phyloP scores from a whole-genome alignment of 805 yeast genomes.

The Nakazawaea siamensis region DNA sequence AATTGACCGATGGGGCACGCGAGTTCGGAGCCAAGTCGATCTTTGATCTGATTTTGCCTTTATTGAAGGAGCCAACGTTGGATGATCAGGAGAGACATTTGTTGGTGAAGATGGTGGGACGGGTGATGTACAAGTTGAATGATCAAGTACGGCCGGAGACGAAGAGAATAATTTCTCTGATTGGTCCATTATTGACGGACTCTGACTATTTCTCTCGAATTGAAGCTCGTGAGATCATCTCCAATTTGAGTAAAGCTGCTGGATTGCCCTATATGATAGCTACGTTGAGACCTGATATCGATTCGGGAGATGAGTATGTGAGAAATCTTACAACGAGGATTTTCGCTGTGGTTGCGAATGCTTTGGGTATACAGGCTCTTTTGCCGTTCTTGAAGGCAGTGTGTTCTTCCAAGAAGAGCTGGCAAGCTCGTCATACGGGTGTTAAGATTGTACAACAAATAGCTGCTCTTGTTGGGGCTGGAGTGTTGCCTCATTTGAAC shows the following conservation, averaged over 20 bases:
- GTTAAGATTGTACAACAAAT: constrained; percentile 68
- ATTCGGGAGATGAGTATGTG: constrained; percentile 72
- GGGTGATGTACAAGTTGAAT: constrained; percentile 60
- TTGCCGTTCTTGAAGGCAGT: constrained; percentile 81
- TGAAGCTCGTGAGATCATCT: constrained; percentile 74
- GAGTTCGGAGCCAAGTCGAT: constrained; percentile 62
- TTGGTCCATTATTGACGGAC: constrained; percentile 74
- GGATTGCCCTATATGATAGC: constrained; percentile 79
- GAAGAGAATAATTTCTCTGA: constrained; percentile 60
- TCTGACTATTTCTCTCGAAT: constrained; percentile 66
- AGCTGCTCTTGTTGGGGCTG: constrained; percentile 59
- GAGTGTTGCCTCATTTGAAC: constrained; percentile 65
- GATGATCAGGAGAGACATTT: constrained; percentile 82
- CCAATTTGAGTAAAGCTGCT: constrained; percentile 69
- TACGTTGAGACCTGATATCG: constrained; percentile 73
- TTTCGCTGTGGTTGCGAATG: constrained; percentile 75
- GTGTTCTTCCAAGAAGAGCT: constrained; percentile 62
- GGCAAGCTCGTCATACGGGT: constrained; percentile 85
- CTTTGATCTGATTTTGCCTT: constrained; percentile 66
- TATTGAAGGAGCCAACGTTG: constrained; percentile 60
- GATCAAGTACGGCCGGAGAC: constrained; percentile 65
- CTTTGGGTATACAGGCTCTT: constrained; percentile 63
- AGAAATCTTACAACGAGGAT: constrained; percentile 71
- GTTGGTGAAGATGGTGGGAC: constrained; percentile 65
- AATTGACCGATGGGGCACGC: constrained; percentile 54